Evolutionary conservation across 768 basidiomycete genomes (phyloP).

Genomic region (Amanita pallidorosea): DNA sequence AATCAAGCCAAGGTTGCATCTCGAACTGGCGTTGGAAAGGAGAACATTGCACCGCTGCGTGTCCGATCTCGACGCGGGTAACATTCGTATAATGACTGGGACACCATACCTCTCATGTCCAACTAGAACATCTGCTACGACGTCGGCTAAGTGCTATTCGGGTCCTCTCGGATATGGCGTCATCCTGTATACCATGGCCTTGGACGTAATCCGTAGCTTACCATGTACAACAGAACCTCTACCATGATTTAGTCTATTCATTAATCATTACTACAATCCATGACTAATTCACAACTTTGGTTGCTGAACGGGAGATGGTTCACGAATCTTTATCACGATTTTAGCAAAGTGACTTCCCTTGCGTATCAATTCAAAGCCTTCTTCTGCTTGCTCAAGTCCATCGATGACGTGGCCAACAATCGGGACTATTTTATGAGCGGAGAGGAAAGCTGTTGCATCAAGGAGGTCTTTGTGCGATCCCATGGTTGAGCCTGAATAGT

Average conservation of each 20-base stretch:
- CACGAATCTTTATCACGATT: conserved; percentile 46
- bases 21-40: not conserved
- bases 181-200: too few species aligned
- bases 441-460: conserved; percentile 62
- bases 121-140: not conserved
- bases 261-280: too few species aligned
- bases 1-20: not conserved
- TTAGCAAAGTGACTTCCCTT: conserved; percentile 69
- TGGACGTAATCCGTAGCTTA: too few species aligned
- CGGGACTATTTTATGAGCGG: conserved; percentile 56
- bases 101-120: not conserved
- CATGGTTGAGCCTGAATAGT: conserved; percentile 64
- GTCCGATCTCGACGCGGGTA: not conserved
- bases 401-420: conserved; percentile 61
- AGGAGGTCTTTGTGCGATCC: conserved; percentile 67
- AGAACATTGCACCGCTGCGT: not conserved
- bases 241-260: too few species aligned
- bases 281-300: conserved; percentile 6
- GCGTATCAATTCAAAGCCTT: conserved; percentile 62
- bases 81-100: not conserved
- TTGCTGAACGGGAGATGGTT: not conserved
- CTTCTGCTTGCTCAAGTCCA: conserved; percentile 49
- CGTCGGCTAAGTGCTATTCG: too few species aligned
- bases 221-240: too few species aligned
- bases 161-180: too few species aligned